phyloP scores from a whole-genome alignment of 2,329 filamentous ascomycete genomes.

The Dactylellina leptospora region DNA sequence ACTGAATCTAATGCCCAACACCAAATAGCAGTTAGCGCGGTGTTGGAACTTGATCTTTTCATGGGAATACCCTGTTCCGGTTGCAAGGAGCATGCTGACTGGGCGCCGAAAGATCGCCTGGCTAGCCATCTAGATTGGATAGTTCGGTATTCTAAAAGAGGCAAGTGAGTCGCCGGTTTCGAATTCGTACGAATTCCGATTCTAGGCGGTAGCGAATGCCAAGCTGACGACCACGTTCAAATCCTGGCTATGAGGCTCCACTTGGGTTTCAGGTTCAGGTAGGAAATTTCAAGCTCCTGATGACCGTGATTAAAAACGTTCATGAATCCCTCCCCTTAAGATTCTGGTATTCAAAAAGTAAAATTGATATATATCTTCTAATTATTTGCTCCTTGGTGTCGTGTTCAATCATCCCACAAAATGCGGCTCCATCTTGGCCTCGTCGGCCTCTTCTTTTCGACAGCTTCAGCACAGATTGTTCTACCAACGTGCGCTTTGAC shows the following conservation, averaged over 20 bases:
- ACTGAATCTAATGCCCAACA: too few species aligned
- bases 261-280: not conserved
- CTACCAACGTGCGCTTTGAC: conserved; percentile 62
- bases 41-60: too few species aligned
- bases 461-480: conserved; percentile 56
- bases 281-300: conserved; percentile 7
- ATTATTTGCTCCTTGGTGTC: not conserved
- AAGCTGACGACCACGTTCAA: not conserved
- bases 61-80: too few species aligned
- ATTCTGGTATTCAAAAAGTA: not conserved
- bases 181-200: not conserved
- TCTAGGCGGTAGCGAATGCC: too few species aligned
- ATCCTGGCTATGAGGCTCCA: not conserved
- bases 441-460: not conserved
- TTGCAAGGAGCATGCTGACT: too few species aligned
- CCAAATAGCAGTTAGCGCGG: too few species aligned
- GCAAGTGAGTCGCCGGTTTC: not conserved
- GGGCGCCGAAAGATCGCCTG: too few species aligned
- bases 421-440: not conserved
- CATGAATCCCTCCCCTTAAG: not conserved
- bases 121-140: too few species aligned
- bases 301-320: not conserved
- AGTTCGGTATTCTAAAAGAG: not conserved
- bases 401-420: too few species aligned
- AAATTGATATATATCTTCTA: not conserved